phyloP scores from a whole-genome alignment of 1,284 basidiomycete species.

The Irpex lacteus region DNA sequence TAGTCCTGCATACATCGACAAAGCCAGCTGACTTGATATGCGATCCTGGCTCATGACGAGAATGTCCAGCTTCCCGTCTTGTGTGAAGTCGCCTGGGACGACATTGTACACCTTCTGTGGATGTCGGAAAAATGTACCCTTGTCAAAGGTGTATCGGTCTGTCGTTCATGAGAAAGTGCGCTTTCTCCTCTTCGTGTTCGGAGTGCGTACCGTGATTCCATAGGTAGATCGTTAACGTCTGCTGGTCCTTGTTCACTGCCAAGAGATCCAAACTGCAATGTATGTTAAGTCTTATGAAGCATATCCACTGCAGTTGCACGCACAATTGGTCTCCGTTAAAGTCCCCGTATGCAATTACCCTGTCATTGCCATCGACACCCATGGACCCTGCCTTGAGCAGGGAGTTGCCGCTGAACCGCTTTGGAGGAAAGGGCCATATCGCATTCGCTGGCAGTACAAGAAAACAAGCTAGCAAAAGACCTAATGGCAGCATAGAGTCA shows the following conservation, averaged over 20 bases:
- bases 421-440: slow-evolving; percentile 80
- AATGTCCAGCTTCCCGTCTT: slow-evolving; percentile 88
- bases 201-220: slow-evolving; percentile 78
- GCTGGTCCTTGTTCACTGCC: slow-evolving; percentile 69
- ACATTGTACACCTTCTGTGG: slow-evolving; percentile 66
- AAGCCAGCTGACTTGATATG: slow-evolving; percentile 50
- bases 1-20: slow-evolving; percentile 67
- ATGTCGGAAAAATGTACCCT: slow-evolving; percentile 56
- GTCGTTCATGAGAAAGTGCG: background rate
- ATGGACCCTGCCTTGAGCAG: slow-evolving; percentile 80
- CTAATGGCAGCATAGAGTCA: slow-evolving; percentile 2
- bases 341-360: slow-evolving; percentile 89
- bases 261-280: too few relatives aligned
- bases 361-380: slow-evolving; percentile 70
- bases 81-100: slow-evolving; percentile 90
- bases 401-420: slow-evolving; percentile 85
- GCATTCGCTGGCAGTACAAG: slow-evolving; percentile 18
- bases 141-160: slow-evolving; percentile 62
- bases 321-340: slow-evolving; percentile 95
- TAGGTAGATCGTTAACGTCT: slow-evolving; percentile 69
- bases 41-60: slow-evolving; percentile 76
- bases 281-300: too few relatives aligned
- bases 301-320: too few relatives aligned
- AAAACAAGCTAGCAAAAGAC: slow-evolving; percentile 4
- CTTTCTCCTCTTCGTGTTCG: background rate